Evolutionary conservation across 2,329 filamentous ascomycete species (phyloP), one percentile per base, ranked within the genome.

Genomic region (Colletotrichum navitas): DNA sequence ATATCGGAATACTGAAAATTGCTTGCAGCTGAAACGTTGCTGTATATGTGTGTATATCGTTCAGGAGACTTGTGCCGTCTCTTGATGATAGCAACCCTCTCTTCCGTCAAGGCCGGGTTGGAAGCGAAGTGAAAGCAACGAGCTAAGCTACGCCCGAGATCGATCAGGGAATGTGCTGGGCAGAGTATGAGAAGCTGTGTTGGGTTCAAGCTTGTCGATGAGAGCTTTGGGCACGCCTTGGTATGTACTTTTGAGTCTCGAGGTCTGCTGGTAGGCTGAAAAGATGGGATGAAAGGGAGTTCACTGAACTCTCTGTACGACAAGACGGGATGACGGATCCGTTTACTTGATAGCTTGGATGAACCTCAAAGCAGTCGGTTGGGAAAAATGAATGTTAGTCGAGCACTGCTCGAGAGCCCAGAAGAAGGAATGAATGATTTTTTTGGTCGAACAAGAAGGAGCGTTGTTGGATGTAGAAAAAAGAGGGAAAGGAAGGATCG

Each of bases 1-100:
- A 87, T 87, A 55, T 73, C 82, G 76, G 68, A 1, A 21, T n/a
- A 39, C 66, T 70, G 66, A 59, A 63, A 52, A 16, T 43, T 60
- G 43, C 60, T 71, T 26, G 36, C 32, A 39, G 43, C 32, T 47
- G 59, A 49, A 51, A 34, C 5, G 32, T 60, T 56, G 52, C 52
- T 51, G 32, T 58, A 11, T 54, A 21, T 43, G 41, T 43, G 18
- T 34, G 24, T 63, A 63, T 45, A 11, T 59, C 32, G 29, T 39
- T 41, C 59, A 51, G 52, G 26, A 72, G 60, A 69, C 60, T 72
- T 72, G 60, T 61, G 55, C 39, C 34, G 32, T 51, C 41, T 49
- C 60, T 63, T 71, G 59, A 51, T 55, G 58, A 43, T 61, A 61
- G 43, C 32, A 59, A 61, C 51, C 24, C 21, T 43, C 58, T 52